Conservation (phyloP, 768 basidiomycete genomes). For the Steccherinum ochraceum region DNA sequence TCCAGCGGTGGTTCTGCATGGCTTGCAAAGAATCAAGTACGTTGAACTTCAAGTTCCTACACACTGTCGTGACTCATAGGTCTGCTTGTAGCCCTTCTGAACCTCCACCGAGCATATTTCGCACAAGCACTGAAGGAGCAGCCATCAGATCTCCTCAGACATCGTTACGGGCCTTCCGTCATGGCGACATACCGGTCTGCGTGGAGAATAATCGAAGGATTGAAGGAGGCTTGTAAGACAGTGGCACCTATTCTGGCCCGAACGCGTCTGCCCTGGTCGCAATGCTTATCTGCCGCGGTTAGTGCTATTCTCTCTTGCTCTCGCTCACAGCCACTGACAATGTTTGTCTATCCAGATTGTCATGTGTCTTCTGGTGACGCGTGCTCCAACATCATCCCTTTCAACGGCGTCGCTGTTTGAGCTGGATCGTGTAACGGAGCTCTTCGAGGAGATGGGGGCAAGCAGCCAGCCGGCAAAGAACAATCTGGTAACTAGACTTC, state of each 20-base stretch:
- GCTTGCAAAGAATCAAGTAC: constrained; percentile 24
- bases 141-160: constrained; percentile 49
- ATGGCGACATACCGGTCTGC: constrained; percentile 68
- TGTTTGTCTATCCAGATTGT: constrained; percentile 31
- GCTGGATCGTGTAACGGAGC: constrained; percentile 24
- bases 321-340: neutral
- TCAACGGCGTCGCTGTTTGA: constrained; percentile 29
- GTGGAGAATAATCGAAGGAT: constrained; percentile 52
- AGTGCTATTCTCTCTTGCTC: constrained; percentile 21
- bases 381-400: constrained; percentile 30
- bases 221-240: constrained; percentile 35
- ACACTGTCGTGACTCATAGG: constrained; percentile 35
- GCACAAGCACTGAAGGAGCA: constrained; percentile 58
- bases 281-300: constrained; percentile 59
- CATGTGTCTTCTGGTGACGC: constrained; percentile 30
- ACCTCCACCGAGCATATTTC: constrained; percentile 64
- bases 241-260: constrained; percentile 39
- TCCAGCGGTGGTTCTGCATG: constrained; percentile 18
- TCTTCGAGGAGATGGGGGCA: constrained; percentile 24
- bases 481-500: constrained; percentile 18
- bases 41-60: no score
- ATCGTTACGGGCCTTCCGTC: constrained; percentile 63
- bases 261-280: constrained; percentile 56
- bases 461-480: constrained; percentile 20
- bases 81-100: constrained; percentile 59